Percentiles rank a stretch among this genome's conserved stretches.
Evolutionary conservation across 805 yeast genomes (phyloP).

Genomic region (Kluyveromyces aestuarii): DNA sequence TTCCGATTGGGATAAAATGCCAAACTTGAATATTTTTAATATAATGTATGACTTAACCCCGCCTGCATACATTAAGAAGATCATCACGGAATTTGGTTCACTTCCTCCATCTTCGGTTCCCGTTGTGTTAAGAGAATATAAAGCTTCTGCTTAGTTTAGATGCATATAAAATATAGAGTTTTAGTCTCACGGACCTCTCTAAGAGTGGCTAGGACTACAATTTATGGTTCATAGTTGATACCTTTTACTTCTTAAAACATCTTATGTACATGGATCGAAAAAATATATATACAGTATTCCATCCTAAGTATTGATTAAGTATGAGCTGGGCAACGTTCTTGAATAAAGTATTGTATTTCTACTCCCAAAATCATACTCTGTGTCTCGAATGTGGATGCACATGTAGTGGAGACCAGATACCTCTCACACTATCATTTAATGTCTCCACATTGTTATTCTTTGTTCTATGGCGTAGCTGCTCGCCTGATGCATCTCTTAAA

Average conservation of each 20-base stretch:
- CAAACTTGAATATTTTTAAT: slow-evolving; percentile 63
- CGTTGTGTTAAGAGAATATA: slow-evolving; percentile 88
- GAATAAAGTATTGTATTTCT: not conserved
- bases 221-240: not conserved
- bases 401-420: slow-evolving; percentile 96
- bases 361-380: slow-evolving; percentile 9
- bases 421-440: slow-evolving; percentile 77
- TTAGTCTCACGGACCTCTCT: not conserved
- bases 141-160: slow-evolving; percentile 30
- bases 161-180: slow-evolving; percentile 1
- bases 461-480: slow-evolving; percentile 42
- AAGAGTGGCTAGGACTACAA: not conserved
- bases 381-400: slow-evolving; percentile 31
- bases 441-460: slow-evolving; percentile 75
- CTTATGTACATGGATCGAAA: not conserved
- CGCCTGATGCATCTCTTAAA: slow-evolving; percentile 63
- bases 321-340: too few relatives aligned
- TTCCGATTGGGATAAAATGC: slow-evolving; percentile 54
- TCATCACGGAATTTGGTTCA: slow-evolving; percentile 92
- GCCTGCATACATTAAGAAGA: slow-evolving; percentile 85
- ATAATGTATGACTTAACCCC: slow-evolving; percentile 93
- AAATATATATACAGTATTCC: not conserved
- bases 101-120: slow-evolving; percentile 98
- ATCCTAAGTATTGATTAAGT: not conserved
- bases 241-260: not conserved